A percentile compares a stretch with the other conserved stretches of the same genome.
Conservation (phyloP, 441 rosid species). For the Adansonia rubrostipa region DNA sequence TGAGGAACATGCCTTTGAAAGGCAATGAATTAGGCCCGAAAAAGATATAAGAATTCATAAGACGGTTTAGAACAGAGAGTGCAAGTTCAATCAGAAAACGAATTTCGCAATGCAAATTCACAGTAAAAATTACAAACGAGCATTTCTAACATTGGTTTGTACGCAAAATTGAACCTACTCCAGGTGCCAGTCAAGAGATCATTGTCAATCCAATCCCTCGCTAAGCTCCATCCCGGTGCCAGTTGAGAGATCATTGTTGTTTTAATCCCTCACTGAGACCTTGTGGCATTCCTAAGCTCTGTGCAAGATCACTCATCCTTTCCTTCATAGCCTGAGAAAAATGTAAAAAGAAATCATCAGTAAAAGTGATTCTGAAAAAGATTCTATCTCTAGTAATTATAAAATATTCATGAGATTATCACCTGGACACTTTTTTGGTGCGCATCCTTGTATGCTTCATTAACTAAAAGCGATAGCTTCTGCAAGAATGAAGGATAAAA, state of each 20-base stretch:
- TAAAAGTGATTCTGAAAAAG: background rate
- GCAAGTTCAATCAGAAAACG: background rate
- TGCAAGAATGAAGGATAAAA: constrained; percentile 38
- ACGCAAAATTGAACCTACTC: constrained; percentile 40
- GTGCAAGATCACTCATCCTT: constrained; percentile 91
- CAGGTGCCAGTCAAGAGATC: constrained; percentile 1
- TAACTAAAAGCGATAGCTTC: constrained; percentile 78
- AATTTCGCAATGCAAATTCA: background rate
- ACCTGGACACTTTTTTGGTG: constrained; percentile 93
- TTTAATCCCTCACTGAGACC: constrained; percentile 74
- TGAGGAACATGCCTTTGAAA: background rate
- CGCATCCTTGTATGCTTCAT: constrained; percentile 94
- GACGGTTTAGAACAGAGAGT: background rate
- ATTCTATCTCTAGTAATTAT: background rate
- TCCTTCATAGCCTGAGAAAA: constrained; percentile 86
- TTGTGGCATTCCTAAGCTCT: constrained; percentile 94
- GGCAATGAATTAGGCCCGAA: background rate
- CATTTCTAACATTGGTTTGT: constrained; percentile 33
- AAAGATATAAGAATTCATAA: background rate
- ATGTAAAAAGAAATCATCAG: background rate
- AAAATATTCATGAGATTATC: constrained; percentile 16
- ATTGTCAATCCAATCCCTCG: constrained; percentile 59
- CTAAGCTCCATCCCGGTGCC: constrained; percentile 29
- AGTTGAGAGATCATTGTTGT: constrained; percentile 35
- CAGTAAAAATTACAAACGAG: constrained; percentile 26